phyloP scores from a whole-genome alignment of 257 asterid genomes.

The Solanum ossicruentum region DNA sequence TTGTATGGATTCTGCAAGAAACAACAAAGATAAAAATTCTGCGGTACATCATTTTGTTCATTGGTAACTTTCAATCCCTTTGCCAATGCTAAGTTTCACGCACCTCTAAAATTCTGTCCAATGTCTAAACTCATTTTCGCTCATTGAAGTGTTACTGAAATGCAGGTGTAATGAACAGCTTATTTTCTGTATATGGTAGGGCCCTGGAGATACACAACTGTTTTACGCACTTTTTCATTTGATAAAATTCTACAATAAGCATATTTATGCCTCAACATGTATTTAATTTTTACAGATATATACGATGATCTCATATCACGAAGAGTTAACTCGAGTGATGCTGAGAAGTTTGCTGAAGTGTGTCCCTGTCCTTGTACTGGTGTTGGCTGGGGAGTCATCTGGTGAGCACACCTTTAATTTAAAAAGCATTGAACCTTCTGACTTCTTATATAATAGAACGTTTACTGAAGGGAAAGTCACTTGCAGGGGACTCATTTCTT shows the following conservation, averaged over 20 bases:
- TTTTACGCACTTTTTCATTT: background rate
- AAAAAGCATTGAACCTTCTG: background rate
- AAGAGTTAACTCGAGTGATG: constrained; percentile 25
- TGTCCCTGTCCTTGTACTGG: constrained; percentile 40
- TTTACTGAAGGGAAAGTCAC: background rate
- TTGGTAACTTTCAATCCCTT: constrained; percentile 14
- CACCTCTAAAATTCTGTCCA: background rate
- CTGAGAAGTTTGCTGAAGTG: constrained; percentile 33
- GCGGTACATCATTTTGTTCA: constrained; percentile 29
- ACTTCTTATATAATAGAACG: background rate
- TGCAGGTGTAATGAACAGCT: constrained; percentile 39
- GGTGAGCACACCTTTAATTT: constrained; percentile 8
- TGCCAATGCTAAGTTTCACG: background rate
- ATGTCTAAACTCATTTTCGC: background rate
- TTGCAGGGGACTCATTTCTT: constrained; percentile 39
- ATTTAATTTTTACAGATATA: constrained; percentile 9
- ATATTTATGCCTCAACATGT: background rate
- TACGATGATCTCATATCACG: constrained; percentile 28
- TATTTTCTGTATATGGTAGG: constrained; percentile 28
- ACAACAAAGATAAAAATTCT: constrained; percentile 19
- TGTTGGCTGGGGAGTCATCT: constrained; percentile 33
- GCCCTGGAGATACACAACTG: background rate
- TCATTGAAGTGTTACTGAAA: background rate
- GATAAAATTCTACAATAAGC: background rate
- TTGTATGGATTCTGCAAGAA: constrained; percentile 32